Conservation (phyloP, 1,284 basidiomycete genomes). For the Megacollybia platyphylla region DNA sequence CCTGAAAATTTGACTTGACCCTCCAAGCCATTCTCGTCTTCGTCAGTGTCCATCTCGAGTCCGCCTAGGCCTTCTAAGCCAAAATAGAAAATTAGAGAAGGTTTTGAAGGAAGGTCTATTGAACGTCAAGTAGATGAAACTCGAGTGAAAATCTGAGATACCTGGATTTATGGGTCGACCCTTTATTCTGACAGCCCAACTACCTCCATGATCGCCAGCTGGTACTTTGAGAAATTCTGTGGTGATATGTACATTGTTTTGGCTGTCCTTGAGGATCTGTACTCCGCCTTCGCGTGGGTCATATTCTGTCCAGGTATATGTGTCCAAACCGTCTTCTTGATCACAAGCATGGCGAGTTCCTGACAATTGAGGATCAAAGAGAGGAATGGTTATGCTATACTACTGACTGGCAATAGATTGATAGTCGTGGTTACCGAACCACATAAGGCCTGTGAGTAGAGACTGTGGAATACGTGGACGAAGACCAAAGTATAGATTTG, state of each 20-base stretch:
- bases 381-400: neutral
- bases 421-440: slow-evolving; percentile 81
- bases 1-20: slow-evolving; percentile 62
- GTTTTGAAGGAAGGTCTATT: slow-evolving; percentile 30
- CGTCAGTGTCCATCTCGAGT: slow-evolving; percentile 66
- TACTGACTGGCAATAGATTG: slow-evolving; percentile 53
- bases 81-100: slow-evolving; percentile 75
- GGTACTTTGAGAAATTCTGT: slow-evolving; percentile 79
- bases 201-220: slow-evolving; percentile 70
- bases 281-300: slow-evolving; percentile 78
- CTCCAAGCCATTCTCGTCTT: slow-evolving; percentile 60
- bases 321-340: slow-evolving; percentile 69
- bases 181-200: slow-evolving; percentile 83
- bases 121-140: no score
- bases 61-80: slow-evolving; percentile 81
- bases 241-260: slow-evolving; percentile 77
- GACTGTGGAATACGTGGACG: slow-evolving; percentile 76
- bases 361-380: slow-evolving; percentile 14
- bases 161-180: slow-evolving; percentile 67
- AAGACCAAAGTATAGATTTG: slow-evolving; percentile 89
- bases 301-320: slow-evolving; percentile 82
- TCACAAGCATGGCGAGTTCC: slow-evolving; percentile 84
- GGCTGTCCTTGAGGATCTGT: slow-evolving; percentile 71
- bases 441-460: slow-evolving; percentile 83
- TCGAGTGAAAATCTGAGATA: slow-evolving; percentile 18